Evolutionary conservation across 148 eudicot genomes (phyloP), one percentile per base, ranked within the genome.

Genomic region (Talinum fruticosum): DNA sequence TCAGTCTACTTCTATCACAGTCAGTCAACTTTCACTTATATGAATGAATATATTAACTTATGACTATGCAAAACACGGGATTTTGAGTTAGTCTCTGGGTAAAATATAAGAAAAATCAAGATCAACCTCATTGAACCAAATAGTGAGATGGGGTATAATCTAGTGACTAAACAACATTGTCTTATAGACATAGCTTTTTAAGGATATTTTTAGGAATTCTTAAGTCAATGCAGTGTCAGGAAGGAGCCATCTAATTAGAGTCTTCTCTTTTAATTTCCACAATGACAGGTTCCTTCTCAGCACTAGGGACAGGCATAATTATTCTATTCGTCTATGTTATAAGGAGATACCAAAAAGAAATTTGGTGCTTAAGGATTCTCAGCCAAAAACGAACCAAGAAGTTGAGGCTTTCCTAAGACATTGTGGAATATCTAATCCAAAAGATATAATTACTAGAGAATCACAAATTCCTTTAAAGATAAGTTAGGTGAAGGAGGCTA

Each of bases 401-500:
- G 66, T 62, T 28, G 66, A 62, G 33, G 66, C 66, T 5, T 62
- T 62, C 66, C 30, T 62, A 16, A 26, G 66, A 62, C 8, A 26
- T 3, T 24, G 5, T 62, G 66, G 66, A 62, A 28, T 62, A 26
- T 6, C 66, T 28, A 12, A 12, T 62, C 66, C 66, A 62, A 28
- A 62, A 62, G 66, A 62, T 62, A 62, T 16, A 62, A 32, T 2
- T 62, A 28, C 66, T 26, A 62, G 66, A 10, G 33, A 24, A 24
- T 62, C 66, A 62, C 66, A 62, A 62, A 62, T 62, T n/a, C 66
- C 32, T 62, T 62, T 16, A 28, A 26, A 62, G 66, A 62, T 62
- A 62, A 24, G 32, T 24, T 62, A 6, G 66, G 66, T 28, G 66
- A 26, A 62, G 66, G 66, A 26, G 66, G 66, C 66, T 62, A 62